A percentile compares a stretch with the other conserved stretches of the same genome.
Evolutionary conservation across 208 protist genomes (phyloP).

Genomic region (Angomonas desouzai): DNA sequence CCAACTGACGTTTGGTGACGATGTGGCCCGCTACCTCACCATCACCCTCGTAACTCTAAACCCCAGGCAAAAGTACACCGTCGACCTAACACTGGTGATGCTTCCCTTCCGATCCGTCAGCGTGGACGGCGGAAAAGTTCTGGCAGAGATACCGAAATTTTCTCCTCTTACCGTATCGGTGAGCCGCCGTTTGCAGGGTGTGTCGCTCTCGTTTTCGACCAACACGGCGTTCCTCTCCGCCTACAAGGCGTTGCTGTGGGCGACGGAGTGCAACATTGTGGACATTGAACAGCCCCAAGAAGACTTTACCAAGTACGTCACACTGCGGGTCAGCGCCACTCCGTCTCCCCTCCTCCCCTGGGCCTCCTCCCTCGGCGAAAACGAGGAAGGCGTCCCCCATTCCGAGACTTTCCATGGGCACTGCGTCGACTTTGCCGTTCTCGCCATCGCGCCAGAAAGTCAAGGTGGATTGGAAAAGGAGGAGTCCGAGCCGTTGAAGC

Average conservation of each 20-base stretch:
- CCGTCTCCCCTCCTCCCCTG: constrained; percentile 53
- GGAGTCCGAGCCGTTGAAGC: constrained; percentile 34
- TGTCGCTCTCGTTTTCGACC: constrained; percentile 69
- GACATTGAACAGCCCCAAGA: constrained; percentile 21
- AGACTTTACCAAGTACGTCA: constrained; percentile 25
- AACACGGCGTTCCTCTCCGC: constrained; percentile 70
- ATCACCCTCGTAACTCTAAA: constrained; percentile 69
- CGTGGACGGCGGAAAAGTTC: constrained; percentile 30
- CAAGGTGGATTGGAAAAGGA: constrained; percentile 20
- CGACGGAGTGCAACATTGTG: constrained; percentile 76
- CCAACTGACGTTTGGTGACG: constrained; percentile 33
- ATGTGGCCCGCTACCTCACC: constrained; percentile 38
- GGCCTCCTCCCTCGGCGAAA: constrained; percentile 33
- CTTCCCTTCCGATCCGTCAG: constrained; percentile 48
- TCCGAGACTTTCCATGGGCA: constrained; percentile 43
- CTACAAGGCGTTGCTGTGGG: constrained; percentile 80
- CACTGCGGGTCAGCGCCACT: constrained; percentile 53
- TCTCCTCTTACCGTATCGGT: constrained; percentile 33
- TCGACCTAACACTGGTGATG: constrained; percentile 70
- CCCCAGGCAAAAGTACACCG: constrained; percentile 45
- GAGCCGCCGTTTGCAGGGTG: constrained; percentile 52
- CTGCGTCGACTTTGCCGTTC: constrained; percentile 50
- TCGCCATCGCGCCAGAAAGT: constrained; percentile 28
- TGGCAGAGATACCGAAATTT: constrained; percentile 70
- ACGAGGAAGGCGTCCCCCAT: constrained; percentile 4